Base-by-base conservation (phyloP, 1,139 yeast species). In the Yamadazyma jaroonii region DNA sequence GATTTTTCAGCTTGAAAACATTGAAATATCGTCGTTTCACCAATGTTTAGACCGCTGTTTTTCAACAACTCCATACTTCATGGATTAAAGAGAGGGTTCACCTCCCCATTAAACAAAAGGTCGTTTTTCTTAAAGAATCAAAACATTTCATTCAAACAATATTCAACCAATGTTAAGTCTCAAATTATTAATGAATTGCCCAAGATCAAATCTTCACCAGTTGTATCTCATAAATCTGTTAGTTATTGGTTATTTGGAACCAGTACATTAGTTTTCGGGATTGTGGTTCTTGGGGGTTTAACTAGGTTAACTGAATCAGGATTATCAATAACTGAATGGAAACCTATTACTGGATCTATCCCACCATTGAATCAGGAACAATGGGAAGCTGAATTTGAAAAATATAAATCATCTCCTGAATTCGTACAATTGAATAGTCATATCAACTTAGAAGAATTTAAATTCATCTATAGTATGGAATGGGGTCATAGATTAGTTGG, bases 401-500 rank as follows among this genome's bases (percentile, higher is more conserved):
- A 87, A 56, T 94, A 94, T 62, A 72, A 83, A 50, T 73, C 76
- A 20, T 84, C 96, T 1, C 99, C 99, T 1, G 99, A 94, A 57
- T 94, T 88, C 59, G 79, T 84, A 56, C 84, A 82, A 51, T 71
- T 94, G 45, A 92, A 94, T 63, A 83, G 97, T 1, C 89, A 89
- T 58, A 89, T 94, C 57, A 82, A 89, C 11, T 62, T 94, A 41
- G 96, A 90, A 3, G 98, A 94, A 57, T 94, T 87, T 71, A 89
- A 94, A 62, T 92, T 90, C 57, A 94, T 94, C 46, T 94, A 83
- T 66, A 81, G 79, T 56, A 92, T 92, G 97, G 99, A 94, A 64
- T 94, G 98, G 99, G 83, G 84, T 32, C 99, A 94, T 59, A 74
- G 98, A 53, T 67, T 92, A 41, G 78, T 92, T 68, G 98, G 98